Conservation (phyloP, 371 early-diverging fungal genomes). For the Mortierella sp. region DNA sequence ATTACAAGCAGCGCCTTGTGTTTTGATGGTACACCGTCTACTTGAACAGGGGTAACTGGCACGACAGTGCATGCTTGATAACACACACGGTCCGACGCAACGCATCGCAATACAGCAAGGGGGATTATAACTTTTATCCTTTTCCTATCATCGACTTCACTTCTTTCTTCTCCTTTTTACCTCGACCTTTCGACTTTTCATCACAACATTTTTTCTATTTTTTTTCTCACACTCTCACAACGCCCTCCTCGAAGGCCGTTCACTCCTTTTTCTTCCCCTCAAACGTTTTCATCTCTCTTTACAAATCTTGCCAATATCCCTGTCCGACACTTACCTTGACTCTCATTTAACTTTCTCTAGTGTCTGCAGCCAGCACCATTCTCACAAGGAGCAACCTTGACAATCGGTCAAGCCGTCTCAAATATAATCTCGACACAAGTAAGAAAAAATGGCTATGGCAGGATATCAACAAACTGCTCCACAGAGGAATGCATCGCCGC, state of each 20-base stretch:
- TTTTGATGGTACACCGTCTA: background rate
- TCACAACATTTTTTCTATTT: background rate
- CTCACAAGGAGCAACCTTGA: no score
- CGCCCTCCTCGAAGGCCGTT: background rate
- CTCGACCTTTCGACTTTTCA: background rate
- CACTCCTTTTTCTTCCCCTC: no score
- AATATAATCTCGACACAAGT: background rate
- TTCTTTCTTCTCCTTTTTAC: slow-evolving; percentile 3
- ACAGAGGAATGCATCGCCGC: slow-evolving; percentile 21
- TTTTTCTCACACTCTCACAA: background rate
- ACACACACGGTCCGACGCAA: slow-evolving; percentile 7
- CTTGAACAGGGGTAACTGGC: slow-evolving; percentile 5
- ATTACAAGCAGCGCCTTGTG: background rate
- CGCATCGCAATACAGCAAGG: slow-evolving; percentile 8
- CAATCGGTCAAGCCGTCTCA: background rate
- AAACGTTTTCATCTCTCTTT: no score
- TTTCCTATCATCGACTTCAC: background rate
- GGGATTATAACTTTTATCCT: background rate
- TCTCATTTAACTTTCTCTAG: no score
- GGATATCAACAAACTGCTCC: slow-evolving; percentile 42
- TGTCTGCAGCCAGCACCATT: no score
- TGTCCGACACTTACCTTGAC: no score
- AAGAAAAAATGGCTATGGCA: slow-evolving; percentile 44
- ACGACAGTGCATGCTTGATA: background rate
- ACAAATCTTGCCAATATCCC: no score